A percentile compares a stretch with the other conserved stretches of the same genome.
These are phyloP conservation scores for cucumber (Cucumis sativus) DNA, from an alignment of 306 rosid species.

Conservation along the genomic window Cucumber_9930_V3 NC_026658.2:19187501-19188000, in stretches of 20 bases:
- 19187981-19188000: neutral
- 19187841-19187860: neutral
- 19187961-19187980: neutral
- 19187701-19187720: neutral
- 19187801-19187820: neutral
- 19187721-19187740: neutral
- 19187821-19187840: neutral
- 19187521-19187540: too few species aligned
- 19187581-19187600: too few species aligned
- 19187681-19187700: too few species aligned
- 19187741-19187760: neutral
- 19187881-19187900: neutral
- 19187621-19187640: neutral
- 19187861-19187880: neutral
- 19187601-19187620: neutral
- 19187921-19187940: neutral
- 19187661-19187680: too few species aligned
- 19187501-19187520: too few species aligned
- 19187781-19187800: neutral
- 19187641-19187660: too few species aligned
- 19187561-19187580: too few species aligned
- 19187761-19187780: neutral
- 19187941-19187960: neutral
- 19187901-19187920: neutral
- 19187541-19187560: too few species aligned